A percentile compares a stretch with the other conserved stretches of the same genome.
Evolutionary conservation across 352 stramenopile species (phyloP).

Genomic region (Thalassiosira exigua): DNA sequence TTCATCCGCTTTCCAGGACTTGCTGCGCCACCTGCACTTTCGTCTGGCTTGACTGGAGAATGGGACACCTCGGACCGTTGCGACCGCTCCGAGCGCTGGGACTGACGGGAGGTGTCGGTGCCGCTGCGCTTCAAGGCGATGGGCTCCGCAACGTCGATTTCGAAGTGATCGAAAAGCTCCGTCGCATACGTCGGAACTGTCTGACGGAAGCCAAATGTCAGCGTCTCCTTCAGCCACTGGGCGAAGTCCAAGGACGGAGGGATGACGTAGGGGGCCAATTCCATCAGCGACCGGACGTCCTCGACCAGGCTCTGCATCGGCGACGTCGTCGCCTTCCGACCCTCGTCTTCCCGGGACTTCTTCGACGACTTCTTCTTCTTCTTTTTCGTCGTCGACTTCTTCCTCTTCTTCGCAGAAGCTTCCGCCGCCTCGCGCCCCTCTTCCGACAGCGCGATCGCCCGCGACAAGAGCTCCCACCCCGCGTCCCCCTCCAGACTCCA

Average conservation of each 20-base stretch:
- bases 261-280: conserved; percentile 48
- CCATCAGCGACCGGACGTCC: conserved; percentile 37
- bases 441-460: conserved; percentile 18
- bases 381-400: neutral
- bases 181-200: conserved; percentile 43
- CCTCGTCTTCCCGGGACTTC: neutral
- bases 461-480: conserved; percentile 35
- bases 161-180: conserved; percentile 59
- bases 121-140: conserved; percentile 24
- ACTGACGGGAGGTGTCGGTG: conserved; percentile 22
- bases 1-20: conserved; percentile 32
- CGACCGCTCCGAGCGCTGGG: neutral
- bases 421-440: neutral
- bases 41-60: conserved; percentile 16
- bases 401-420: conserved; percentile 4
- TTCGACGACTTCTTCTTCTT: conserved; percentile 14
- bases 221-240: conserved; percentile 39
- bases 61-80: conserved; percentile 7
- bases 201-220: conserved; percentile 51
- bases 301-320: conserved; percentile 38
- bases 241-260: conserved; percentile 51
- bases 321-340: neutral
- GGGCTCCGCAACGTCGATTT: conserved; percentile 46
- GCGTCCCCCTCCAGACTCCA: conserved; percentile 40
- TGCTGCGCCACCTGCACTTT: neutral